A percentile compares a stretch with the other conserved stretches of the same genome.
phyloP scores from a whole-genome alignment of 768 basidiomycete genomes.

The Collybia sp. region DNA sequence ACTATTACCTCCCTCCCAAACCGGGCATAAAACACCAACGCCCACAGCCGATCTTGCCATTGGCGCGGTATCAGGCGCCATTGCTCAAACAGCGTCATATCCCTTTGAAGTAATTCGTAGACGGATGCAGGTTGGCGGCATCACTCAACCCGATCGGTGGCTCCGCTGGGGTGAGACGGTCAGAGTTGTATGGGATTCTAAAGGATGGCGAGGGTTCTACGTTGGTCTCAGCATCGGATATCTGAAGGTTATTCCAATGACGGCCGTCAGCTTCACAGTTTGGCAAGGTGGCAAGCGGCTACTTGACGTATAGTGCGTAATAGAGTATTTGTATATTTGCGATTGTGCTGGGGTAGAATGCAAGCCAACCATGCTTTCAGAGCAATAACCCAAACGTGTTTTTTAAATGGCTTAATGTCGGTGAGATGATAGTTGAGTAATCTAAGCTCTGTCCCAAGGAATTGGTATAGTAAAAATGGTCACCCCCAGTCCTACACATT shows the following conservation, averaged over 20 bases:
- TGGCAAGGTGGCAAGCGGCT: slow-evolving; percentile 79
- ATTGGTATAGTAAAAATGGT: no score
- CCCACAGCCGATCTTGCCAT: slow-evolving; percentile 67
- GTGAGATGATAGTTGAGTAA: no score
- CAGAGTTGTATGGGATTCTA: slow-evolving; percentile 52
- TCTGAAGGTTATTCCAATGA: slow-evolving; percentile 95
- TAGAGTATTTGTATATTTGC: neutral
- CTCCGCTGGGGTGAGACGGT: slow-evolving; percentile 78
- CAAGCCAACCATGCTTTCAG: slow-evolving; percentile 5
- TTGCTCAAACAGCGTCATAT: slow-evolving; percentile 88
- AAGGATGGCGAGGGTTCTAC: slow-evolving; percentile 88
- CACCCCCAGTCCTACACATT: no score
- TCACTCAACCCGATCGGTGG: slow-evolving; percentile 72
- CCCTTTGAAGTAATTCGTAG: slow-evolving; percentile 92
- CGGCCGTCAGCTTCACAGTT: slow-evolving; percentile 85
- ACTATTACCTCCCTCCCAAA: slow-evolving; percentile 42
- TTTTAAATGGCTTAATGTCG: no score
- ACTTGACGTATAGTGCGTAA: slow-evolving; percentile 29
- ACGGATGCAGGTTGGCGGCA: slow-evolving; percentile 93
- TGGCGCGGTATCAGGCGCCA: slow-evolving; percentile 81
- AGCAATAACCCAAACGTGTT: no score
- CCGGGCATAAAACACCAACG: slow-evolving; percentile 31
- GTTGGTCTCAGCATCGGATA: slow-evolving; percentile 91
- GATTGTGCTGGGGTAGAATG: neutral
- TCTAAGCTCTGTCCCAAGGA: no score